These are phyloP conservation scores for Cyclotella cryptica DNA, from an alignment of 108 stramenopile species.

Conservation along the genomic window DNA sequence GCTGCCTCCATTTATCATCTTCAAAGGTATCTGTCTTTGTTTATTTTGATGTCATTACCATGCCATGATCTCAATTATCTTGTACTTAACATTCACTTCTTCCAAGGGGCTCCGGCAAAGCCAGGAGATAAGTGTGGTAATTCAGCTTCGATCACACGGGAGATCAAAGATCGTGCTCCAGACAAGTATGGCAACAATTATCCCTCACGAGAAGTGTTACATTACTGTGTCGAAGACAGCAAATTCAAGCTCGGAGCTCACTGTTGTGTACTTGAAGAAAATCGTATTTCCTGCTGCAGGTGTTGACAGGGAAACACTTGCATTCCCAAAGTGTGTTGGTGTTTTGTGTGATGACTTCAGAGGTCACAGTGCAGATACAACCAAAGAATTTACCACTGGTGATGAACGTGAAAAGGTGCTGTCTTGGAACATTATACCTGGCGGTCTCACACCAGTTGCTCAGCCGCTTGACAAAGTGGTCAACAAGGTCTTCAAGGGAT, in stretches of 20 bases:
- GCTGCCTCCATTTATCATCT: constrained; percentile 5
- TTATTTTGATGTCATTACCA: not conserved
- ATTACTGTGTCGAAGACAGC: constrained; percentile 18
- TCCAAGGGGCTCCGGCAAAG: constrained; percentile 6
- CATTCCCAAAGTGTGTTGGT: not conserved
- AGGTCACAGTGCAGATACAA: not conserved
- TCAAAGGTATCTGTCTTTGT: not conserved
- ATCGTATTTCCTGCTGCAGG: constrained; percentile 18
- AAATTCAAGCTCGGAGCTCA: constrained; percentile 13
- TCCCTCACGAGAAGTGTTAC: constrained; percentile 16
- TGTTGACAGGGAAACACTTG: constrained; percentile 10
- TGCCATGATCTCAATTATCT: not conserved
- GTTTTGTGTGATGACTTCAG: constrained; percentile 31
- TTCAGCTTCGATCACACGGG: constrained; percentile 1
- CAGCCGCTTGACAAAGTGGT: constrained; percentile 41
- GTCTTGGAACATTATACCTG: constrained; percentile 8
- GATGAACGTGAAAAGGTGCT: not conserved
- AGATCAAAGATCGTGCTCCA: constrained; percentile 11
- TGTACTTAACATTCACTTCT: not conserved
- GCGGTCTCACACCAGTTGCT: constrained; percentile 29
- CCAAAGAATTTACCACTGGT: constrained; percentile 29
- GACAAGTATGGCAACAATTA: constrained; percentile 27
- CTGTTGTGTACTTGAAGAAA: constrained; percentile 19
- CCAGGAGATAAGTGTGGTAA: constrained; percentile 11
- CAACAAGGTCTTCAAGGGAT: constrained; percentile 40